Base-by-base conservation (phyloP, 257 asterid species). In the Petrea volubilis region DNA sequence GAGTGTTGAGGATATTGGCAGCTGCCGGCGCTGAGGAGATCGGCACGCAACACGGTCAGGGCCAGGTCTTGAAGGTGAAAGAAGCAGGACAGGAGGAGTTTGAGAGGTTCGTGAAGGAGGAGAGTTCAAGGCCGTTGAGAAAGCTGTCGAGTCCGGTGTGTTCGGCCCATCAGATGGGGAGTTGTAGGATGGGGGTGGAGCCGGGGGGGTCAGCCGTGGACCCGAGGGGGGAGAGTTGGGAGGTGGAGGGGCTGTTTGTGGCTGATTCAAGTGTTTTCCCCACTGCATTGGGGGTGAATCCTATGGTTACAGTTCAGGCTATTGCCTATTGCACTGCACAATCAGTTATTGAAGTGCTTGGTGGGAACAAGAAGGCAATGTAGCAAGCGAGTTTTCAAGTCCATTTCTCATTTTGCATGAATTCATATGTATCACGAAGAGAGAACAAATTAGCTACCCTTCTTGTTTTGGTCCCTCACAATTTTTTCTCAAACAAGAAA, bases 121-220 rank as follows among this genome's bases (percentile, higher is more conserved):
- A 93, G 74, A 87, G 94, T 46, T 65, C 70, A 14, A 78, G 87
- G 80, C 71, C 85, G 3, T 41, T 93, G 68, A 76, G 53, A 38
- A 65, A 82, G 23, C 79, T 88, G 4, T 80, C 84, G 11, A 49
- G 78, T 3, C 87, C 90, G 0, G 53, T 93, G 5, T 83, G 96
- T 68, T 93, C 97, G 3, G 98, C 98, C 1, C 97, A 93, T 72
- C 98, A 93, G 74, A 93, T 90, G 96, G 98, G 98, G 47, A 93
- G 98, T 71, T 88, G 96, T 60, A 41, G 94, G 70, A 93, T 93
- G 98, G 98, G 98, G 61, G 77, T 79, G 12, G 85, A 83, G 14
- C 81, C 88, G 5, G 60, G 64, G 21, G 78, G 18, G 7, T 87
- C 96, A 4, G 97, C 60, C 0, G 96, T 88, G 63, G 70, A 69